Conservation (phyloP, 495 filamentous ascomycete species). For the Aspergillus haitiensis region DNA sequence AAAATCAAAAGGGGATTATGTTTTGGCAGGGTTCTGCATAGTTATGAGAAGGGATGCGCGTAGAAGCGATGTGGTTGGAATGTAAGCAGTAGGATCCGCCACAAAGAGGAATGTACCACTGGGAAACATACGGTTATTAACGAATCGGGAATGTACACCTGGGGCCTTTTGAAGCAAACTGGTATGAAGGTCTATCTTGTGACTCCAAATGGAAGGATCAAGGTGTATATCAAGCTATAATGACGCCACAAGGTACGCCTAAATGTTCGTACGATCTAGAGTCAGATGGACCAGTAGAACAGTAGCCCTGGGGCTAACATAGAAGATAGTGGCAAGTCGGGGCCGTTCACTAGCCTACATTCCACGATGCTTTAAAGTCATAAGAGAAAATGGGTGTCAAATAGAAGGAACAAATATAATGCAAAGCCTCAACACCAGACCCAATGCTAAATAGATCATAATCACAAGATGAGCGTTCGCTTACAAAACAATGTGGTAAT, state of each 20-base stretch:
- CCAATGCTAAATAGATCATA: constrained; percentile 21
- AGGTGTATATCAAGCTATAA: not conserved
- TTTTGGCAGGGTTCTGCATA: not conserved
- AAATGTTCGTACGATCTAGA: no score
- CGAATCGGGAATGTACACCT: constrained; percentile 25
- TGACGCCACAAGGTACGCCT: not conserved
- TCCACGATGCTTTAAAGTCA: constrained; percentile 9
- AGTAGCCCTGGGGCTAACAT: not conserved
- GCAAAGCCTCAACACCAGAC: constrained; percentile 7
- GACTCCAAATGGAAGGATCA: constrained; percentile 7
- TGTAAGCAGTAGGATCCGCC: constrained; percentile 28
- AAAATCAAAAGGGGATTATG: not conserved
- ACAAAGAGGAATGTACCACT: constrained; percentile 34
- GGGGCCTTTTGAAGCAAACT: constrained; percentile 21
- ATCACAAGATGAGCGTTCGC: constrained; percentile 4
- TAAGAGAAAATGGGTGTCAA: not conserved
- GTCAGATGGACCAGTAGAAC: not conserved
- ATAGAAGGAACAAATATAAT: not conserved
- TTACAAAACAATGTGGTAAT: constrained; percentile 3
- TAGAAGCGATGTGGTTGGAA: constrained; percentile 40
- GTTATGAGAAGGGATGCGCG: constrained; percentile 10
- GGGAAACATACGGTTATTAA: constrained; percentile 4
- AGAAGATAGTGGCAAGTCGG: constrained; percentile 19
- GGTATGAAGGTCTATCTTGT: constrained; percentile 29
- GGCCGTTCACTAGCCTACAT: constrained; percentile 21